These are phyloP conservation scores for Phytopythium ostracodes DNA, from an alignment of 352 stramenopile genomes.

Conservation along the genomic window DNA sequence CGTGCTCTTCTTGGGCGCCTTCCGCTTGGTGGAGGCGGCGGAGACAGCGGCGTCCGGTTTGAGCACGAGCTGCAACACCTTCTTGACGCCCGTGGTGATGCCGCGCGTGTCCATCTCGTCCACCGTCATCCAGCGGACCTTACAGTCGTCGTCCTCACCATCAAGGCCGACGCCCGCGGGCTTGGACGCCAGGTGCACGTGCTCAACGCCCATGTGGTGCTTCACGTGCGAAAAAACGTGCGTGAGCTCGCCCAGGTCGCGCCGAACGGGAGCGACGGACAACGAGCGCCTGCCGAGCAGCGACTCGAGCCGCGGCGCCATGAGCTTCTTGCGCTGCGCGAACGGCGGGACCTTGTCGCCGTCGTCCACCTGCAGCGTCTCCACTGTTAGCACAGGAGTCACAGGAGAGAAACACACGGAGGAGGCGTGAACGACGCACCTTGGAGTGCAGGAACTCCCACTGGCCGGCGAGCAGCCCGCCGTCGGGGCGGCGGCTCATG, in stretches of 20 bases:
- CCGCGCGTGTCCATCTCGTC: slow-evolving; percentile 70
- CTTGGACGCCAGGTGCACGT: slow-evolving; percentile 55
- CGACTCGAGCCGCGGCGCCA: slow-evolving; percentile 33
- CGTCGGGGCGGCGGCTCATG: slow-evolving; percentile 70
- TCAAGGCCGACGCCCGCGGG: no score
- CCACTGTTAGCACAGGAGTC: background rate
- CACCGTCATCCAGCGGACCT: slow-evolving; percentile 72
- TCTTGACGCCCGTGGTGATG: slow-evolving; percentile 87
- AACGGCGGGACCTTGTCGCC: slow-evolving; percentile 62
- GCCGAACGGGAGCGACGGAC: slow-evolving; percentile 21
- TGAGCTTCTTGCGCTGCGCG: slow-evolving; percentile 52
- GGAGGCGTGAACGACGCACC: slow-evolving; percentile 13
- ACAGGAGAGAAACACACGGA: background rate
- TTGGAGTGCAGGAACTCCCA: slow-evolving; percentile 88
- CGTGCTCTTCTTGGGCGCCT: slow-evolving; percentile 15
- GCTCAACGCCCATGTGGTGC: slow-evolving; percentile 88
- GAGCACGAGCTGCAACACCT: slow-evolving; percentile 68
- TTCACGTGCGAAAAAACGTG: slow-evolving; percentile 91
- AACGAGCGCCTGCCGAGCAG: slow-evolving; percentile 28
- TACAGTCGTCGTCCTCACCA: slow-evolving; percentile 5
- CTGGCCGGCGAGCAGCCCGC: slow-evolving; percentile 77
- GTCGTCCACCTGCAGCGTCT: slow-evolving; percentile 37
- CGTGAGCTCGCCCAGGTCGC: slow-evolving; percentile 65
- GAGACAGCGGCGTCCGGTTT: slow-evolving; percentile 11
- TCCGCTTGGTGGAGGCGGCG: no score